A percentile compares a stretch with the other conserved stretches of the same genome.
Evolutionary conservation across 2,329 filamentous ascomycete species (phyloP).

Genomic region (Trichoderma hamatum): DNA sequence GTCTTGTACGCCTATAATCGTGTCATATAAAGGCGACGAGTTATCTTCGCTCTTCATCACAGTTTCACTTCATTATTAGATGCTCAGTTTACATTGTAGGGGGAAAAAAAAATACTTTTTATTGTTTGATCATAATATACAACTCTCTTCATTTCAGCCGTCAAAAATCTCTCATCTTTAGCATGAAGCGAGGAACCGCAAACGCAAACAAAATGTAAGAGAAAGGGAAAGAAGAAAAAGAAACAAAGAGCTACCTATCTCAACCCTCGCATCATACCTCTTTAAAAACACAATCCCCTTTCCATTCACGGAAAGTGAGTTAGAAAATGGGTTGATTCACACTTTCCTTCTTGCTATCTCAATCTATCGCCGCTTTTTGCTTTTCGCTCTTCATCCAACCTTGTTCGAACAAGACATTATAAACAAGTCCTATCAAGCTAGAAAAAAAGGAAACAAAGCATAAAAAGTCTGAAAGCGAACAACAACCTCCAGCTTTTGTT

Average conservation of each 20-base stretch:
- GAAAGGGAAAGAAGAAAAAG: not conserved
- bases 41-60: too few species aligned
- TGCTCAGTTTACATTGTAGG: not conserved
- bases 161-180: not conserved
- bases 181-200: not conserved
- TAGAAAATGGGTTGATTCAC: not conserved
- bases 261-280: not conserved
- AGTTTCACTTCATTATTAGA: not conserved
- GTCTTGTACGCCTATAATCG: not conserved
- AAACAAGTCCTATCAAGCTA: constrained; percentile 14
- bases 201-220: not conserved
- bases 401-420: constrained; percentile 9
- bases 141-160: constrained; percentile 14
- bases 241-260: not conserved
- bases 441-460: constrained; percentile 1
- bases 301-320: not conserved
- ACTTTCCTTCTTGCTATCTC: not conserved
- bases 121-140: constrained; percentile 28
- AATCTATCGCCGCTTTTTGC: constrained; percentile 4
- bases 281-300: not conserved
- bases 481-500: not conserved
- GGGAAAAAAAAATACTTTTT: constrained; percentile 2
- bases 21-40: not conserved
- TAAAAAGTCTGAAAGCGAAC: not conserved
- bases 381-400: not conserved